Evolutionary conservation across 2,329 filamentous ascomycete species (phyloP), one percentile per base, ranked within the genome.

Genomic region (Penicillium sp.): DNA sequence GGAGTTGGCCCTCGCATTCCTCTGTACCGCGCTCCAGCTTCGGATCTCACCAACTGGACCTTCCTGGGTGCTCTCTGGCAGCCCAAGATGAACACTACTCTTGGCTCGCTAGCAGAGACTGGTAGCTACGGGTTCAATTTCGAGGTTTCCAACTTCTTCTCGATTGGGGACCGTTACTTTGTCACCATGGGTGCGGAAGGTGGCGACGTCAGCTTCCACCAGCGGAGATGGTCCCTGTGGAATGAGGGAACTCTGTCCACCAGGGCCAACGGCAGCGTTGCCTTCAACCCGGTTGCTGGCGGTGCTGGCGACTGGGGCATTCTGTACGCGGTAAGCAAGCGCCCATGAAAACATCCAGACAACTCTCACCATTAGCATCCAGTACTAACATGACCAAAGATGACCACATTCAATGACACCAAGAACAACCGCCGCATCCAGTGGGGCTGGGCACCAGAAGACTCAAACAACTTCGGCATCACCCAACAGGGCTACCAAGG

Each of bases 81-180:
- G 39, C 62, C 62, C 2, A 52, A 57, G 42, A 62, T 49, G 57
- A 63, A 63, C 14, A 62, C 50, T 15, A 55, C 62, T 4, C 42
- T 63, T 8, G 62, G 62, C 3, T 48, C 25, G 4, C 10, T 63
- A 1, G 57, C 57, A 17, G 62, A 63, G 17, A 63, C 62, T 10
- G 62, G 62, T 6, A 55, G 54, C 4, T 63, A 63, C 12, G 62
- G 54, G 4, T 64, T 64, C 45, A 64, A 64, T 39, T 64, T 64
- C n/a, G 62, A 64, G 17, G 39, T 64, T 5, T 62, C 62, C 11
- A 64, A 64, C 20, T 64, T 64, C 54, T 64, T 60, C 55, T 62
- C 57, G 1, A 49, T 64, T 17, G 62, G 49, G 0, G 60, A 62
- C 28, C 55, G 60, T 7, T 64, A 62, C 45, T 64, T 64, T 45